Conservation (phyloP, 805 yeast species). For the Peterozyma toletana region DNA sequence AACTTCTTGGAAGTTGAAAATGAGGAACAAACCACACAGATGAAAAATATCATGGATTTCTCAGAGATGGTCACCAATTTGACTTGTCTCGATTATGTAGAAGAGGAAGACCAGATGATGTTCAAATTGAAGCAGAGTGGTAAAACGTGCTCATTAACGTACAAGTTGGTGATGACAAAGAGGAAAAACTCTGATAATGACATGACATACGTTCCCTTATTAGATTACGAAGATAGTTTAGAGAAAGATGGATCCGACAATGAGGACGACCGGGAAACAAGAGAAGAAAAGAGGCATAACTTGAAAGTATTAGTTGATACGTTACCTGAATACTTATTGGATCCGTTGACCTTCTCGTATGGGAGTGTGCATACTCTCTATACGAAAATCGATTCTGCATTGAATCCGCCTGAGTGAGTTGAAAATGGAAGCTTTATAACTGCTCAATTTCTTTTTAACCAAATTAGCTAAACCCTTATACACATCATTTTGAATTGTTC, state of each 20-base stretch:
- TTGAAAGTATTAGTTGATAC: slow-evolving; percentile 29
- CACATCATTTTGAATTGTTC: too few species aligned
- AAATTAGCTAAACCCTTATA: too few species aligned
- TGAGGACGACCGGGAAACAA: slow-evolving; percentile 7
- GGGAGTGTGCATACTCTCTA: slow-evolving; percentile 55
- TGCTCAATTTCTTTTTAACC: too few species aligned
- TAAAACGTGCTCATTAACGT: slow-evolving; percentile 22
- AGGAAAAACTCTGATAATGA: slow-evolving; percentile 31
- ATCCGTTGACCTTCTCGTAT: slow-evolving; percentile 58
- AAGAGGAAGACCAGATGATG: slow-evolving; percentile 31
- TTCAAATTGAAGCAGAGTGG: slow-evolving; percentile 38
- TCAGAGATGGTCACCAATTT: slow-evolving; percentile 36
- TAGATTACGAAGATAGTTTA: slow-evolving; percentile 20
- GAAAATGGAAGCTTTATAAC: too few species aligned
- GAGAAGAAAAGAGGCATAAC: slow-evolving; percentile 17
- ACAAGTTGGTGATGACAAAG: slow-evolving; percentile 34
- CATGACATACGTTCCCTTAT: slow-evolving; percentile 45
- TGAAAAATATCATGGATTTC: slow-evolving; percentile 24
- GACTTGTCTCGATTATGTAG: slow-evolving; percentile 31
- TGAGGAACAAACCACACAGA: background rate
- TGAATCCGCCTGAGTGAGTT: slow-evolving; percentile 19
- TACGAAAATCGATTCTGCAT: slow-evolving; percentile 44
- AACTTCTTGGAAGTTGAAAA: background rate
- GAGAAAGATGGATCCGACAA: slow-evolving; percentile 19
- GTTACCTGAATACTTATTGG: slow-evolving; percentile 64